Conservation (phyloP, 805 yeast species). For the Candida piceae region DNA sequence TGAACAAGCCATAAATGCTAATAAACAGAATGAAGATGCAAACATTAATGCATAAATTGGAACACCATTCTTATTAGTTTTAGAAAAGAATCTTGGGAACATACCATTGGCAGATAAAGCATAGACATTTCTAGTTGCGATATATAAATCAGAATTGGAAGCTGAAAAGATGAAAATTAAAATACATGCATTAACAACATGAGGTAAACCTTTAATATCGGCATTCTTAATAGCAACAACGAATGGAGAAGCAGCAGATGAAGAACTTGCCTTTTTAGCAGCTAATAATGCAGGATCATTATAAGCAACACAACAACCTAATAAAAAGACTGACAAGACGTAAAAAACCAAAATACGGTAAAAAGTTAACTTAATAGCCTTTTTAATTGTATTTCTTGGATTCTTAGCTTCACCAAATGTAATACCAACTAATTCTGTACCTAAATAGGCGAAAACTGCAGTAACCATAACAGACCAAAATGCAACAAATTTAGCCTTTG, state of each 20-base stretch:
- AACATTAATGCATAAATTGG: constrained; percentile 55
- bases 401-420: constrained; percentile 44
- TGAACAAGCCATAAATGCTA: constrained; percentile 69
- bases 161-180: constrained; percentile 76
- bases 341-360: constrained; percentile 52
- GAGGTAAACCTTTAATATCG: constrained; percentile 60
- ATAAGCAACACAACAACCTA: constrained; percentile 56
- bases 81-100: constrained; percentile 65
- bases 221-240: constrained; percentile 75
- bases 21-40: constrained; percentile 48
- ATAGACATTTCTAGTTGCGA: constrained; percentile 70
- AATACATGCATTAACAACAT: constrained; percentile 73
- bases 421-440: constrained; percentile 47
- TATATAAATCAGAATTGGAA: constrained; percentile 72
- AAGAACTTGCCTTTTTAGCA: constrained; percentile 42
- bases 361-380: constrained; percentile 48
- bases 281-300: constrained; percentile 38
- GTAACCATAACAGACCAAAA: constrained; percentile 49
- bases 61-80: constrained; percentile 64
- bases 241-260: constrained; percentile 78
- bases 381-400: constrained; percentile 47
- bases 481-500: constrained; percentile 47
- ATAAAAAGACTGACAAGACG: constrained; percentile 44
- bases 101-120: constrained; percentile 68
- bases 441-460: constrained; percentile 47